Base-by-base conservation (phyloP, 1,284 basidiomycete species). In the Bondarzewia mesenterica region DNA sequence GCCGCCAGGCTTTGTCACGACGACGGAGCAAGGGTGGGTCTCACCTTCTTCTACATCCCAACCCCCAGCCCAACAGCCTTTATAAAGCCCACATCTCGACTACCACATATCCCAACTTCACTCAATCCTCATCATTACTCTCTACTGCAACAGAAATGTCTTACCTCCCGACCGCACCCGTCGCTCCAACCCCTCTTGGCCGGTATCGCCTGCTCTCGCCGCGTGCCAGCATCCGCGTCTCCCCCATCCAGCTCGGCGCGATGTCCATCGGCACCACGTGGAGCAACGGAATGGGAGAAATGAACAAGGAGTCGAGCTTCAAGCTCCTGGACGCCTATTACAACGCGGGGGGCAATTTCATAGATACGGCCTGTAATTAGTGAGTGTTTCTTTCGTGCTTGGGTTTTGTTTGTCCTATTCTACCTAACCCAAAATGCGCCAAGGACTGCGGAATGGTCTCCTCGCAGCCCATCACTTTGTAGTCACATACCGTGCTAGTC, bases 281-380 rank as follows among this genome's bases (percentile, higher is more conserved):
- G 70, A 36, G 47, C 4, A 21, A 45, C 10, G 53, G 58, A 8
- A 49, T 59, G 49, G 58, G 57, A 2, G 42, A 43, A 21, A 60
- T 55, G 53, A 40, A 46, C 37, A 50, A 51, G 37, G 52, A 49
- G 21, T 18, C 8, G 21, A 47, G 48, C 3, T 56, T 59, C 49
- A 53, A 53, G 44, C 47, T 55, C 16, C 53, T 58, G 21, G 57
- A 59, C 32, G 56, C 57, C 2, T 58, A 52, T 46, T 57, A 52
- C 29, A 53, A 57, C 22, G 50, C 54, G 4, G 58, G 57, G 0
- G 74, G 77, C 29, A 80, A 78, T 55, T 77, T 78, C 46, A 75
- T 80, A 49, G 77, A 80, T 52, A 80, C 76, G 0, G 66, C 77
- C 12, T 75, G 70, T 47, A 61, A 56, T 48, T 76, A 77, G 74